Conservation (phyloP, 768 basidiomycete species). For the Epithele typhae region DNA sequence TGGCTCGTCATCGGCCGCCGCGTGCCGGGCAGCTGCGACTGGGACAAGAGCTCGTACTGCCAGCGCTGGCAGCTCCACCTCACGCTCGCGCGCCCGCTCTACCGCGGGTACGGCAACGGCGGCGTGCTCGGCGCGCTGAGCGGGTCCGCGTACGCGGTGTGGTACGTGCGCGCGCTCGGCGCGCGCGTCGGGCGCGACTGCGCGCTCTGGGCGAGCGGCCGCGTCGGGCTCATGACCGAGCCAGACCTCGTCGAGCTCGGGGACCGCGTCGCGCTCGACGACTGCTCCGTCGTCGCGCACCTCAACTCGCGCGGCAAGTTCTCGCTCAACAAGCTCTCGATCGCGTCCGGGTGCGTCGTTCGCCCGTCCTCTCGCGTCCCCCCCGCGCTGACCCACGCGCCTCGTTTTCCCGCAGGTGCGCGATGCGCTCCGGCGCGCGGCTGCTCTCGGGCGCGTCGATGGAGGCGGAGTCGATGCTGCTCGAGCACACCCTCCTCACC, state of each 20-base stretch:
- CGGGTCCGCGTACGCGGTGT: constrained; percentile 40
- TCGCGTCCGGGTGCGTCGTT: constrained; percentile 32
- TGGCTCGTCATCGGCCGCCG: constrained; percentile 41
- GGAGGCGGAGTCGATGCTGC: constrained; percentile 45
- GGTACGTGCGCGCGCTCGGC: constrained; percentile 41
- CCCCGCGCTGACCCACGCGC: not conserved
- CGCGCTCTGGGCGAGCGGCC: constrained; percentile 37
- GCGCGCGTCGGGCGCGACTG: constrained; percentile 42
- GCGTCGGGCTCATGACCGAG: constrained; percentile 41
- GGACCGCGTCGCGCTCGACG: constrained; percentile 40
- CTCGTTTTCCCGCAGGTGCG: constrained; percentile 32
- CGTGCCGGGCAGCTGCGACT: constrained; percentile 35
- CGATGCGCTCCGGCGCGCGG: constrained; percentile 42
- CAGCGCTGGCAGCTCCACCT: constrained; percentile 49
- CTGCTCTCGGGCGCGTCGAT: constrained; percentile 47
- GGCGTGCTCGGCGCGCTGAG: constrained; percentile 37
- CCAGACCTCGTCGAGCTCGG: constrained; percentile 45
- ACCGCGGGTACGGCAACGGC: constrained; percentile 38
- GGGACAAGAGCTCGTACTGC: constrained; percentile 46
- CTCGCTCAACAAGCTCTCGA: constrained; percentile 37
- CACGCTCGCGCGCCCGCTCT: constrained; percentile 32
- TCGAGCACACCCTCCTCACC: constrained; percentile 43
- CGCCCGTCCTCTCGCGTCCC: not conserved
- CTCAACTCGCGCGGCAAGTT: constrained; percentile 46
- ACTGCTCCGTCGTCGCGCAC: constrained; percentile 45